Percentiles rank a stretch among this genome's conserved stretches.
phyloP scores from a whole-genome alignment of 129 eudicot species.

The Pseudognaphalium luteoalbum region DNA sequence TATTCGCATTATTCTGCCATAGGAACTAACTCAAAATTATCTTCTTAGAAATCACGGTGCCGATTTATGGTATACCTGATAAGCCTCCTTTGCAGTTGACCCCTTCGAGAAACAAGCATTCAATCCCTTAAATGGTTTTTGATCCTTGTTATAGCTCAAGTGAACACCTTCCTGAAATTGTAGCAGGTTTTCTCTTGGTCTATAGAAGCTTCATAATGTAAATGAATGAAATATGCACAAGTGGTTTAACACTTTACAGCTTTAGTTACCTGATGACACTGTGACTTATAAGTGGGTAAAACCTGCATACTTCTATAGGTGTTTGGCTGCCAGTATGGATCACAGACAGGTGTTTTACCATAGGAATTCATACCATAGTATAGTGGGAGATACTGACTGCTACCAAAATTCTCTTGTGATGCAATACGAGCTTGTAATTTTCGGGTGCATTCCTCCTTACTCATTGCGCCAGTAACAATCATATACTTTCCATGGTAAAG shows the following conservation, averaged over 20 bases:
- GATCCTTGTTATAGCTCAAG: conserved; percentile 25
- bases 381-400: conserved; percentile 16
- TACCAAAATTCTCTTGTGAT: conserved; percentile 7
- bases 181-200: neutral
- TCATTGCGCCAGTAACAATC: conserved; percentile 36
- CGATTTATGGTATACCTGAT: conserved; percentile 12
- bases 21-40: neutral
- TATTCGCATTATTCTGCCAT: neutral
- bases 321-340: conserved; percentile 27
- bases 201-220: neutral
- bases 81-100: conserved; percentile 14
- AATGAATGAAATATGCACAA: neutral
- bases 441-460: conserved; percentile 20
- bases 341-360: conserved; percentile 20
- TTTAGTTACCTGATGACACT: conserved; percentile 22
- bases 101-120: conserved; percentile 18
- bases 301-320: conserved; percentile 24
- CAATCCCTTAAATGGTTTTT: conserved; percentile 6
- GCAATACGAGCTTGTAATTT: conserved; percentile 6
- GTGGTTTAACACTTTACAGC: neutral
- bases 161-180: conserved; percentile 23
- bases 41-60: neutral
- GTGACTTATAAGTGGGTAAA: conserved; percentile 17
- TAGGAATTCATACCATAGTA: conserved; percentile 21
- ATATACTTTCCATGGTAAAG: conserved; percentile 34